Conservation (phyloP, 129 eudicot species). For the Silybum marianum region DNA sequence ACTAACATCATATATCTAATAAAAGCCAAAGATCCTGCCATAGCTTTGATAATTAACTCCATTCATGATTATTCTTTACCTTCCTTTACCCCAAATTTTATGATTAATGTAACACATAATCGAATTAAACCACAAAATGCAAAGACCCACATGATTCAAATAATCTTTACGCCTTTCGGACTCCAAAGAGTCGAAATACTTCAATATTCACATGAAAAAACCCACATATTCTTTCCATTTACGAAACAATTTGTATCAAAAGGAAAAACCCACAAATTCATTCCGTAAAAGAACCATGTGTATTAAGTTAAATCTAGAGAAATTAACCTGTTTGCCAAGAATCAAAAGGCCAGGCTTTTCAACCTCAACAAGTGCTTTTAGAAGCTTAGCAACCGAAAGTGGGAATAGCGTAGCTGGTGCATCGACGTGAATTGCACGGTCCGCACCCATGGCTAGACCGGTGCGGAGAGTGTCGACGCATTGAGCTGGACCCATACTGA, state of each 20-base stretch:
- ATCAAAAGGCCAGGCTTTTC: conserved; percentile 75
- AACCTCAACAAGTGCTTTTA: conserved; percentile 72
- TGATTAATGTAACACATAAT: background rate
- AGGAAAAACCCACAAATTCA: background rate
- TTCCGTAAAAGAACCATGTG: background rate
- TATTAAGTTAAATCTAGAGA: background rate
- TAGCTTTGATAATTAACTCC: background rate
- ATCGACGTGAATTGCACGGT: conserved; percentile 95
- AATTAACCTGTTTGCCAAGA: conserved; percentile 83
- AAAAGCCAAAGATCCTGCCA: background rate
- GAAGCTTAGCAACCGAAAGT: conserved; percentile 75
- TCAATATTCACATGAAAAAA: conserved; percentile 8
- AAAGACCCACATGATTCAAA: background rate
- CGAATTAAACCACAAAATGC: background rate
- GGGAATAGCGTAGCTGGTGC: conserved; percentile 44
- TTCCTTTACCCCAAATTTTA: background rate
- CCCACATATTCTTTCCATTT: background rate
- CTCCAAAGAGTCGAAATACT: background rate
- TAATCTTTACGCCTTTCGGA: background rate
- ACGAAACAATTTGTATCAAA: too few relatives aligned
- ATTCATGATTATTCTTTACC: background rate
- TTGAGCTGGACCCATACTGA: conserved; percentile 73
- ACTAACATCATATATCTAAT: background rate
- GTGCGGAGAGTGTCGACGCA: conserved; percentile 87
- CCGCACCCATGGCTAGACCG: conserved; percentile 96